Evolutionary conservation across 2,329 filamentous ascomycete genomes (phyloP).

Genomic region (Colletotrichum lini): DNA sequence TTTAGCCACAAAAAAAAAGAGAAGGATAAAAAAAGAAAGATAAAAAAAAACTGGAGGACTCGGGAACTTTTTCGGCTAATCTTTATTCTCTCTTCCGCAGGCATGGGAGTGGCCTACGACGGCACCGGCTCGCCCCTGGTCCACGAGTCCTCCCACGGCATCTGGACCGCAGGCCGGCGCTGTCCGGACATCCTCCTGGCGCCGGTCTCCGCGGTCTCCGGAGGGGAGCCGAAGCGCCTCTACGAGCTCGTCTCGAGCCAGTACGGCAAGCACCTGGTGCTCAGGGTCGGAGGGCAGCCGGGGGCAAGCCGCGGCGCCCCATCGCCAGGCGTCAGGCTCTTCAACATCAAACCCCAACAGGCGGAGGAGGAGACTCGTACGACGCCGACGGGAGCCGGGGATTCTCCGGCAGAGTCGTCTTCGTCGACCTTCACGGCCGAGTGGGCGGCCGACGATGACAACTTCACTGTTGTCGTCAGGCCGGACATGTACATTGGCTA

Average conservation of each 20-base stretch:
- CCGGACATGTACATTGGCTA: constrained; percentile 59
- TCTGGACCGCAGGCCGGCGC: constrained; percentile 56
- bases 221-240: constrained; percentile 46
- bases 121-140: constrained; percentile 53
- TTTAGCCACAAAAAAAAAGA: no score
- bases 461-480: constrained; percentile 53
- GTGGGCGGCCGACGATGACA: constrained; percentile 47
- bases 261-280: constrained; percentile 52
- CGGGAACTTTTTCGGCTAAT: constrained; percentile 15
- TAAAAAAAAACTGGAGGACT: no score
- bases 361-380: constrained; percentile 19
- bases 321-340: constrained; percentile 12
- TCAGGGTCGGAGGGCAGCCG: constrained; percentile 41
- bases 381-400: constrained; percentile 23
- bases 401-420: constrained; percentile 8
- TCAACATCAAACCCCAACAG: constrained; percentile 33
- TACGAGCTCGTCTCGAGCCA: constrained; percentile 48
- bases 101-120: constrained; percentile 59
- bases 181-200: constrained; percentile 55
- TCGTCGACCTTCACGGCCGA: constrained; percentile 51
- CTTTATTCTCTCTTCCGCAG: constrained; percentile 41
- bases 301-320: constrained; percentile 26
- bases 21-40: no score
- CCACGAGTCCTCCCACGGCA: constrained; percentile 49
- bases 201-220: constrained; percentile 4